Base-by-base conservation (phyloP, 23 red algal genomes). In the Agarophyton chilense region DNA sequence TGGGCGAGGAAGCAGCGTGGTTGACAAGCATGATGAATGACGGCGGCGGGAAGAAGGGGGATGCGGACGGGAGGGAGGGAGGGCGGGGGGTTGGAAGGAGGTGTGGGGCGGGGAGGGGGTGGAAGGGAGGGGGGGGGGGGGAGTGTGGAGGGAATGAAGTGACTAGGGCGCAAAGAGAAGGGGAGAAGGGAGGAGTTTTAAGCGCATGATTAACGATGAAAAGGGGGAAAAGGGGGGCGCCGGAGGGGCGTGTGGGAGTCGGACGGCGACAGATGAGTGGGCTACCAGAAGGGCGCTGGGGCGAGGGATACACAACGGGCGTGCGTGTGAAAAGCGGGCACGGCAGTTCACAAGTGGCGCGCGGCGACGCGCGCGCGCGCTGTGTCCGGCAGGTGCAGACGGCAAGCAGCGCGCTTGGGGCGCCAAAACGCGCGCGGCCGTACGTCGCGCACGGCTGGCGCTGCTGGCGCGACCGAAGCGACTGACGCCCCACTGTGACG, bases 21-120 rank as follows among this genome's bases (percentile, higher is more conserved):
- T 73, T 73, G 22, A 55, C 60, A 41, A 19, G 22, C 82, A 86
- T 86, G 44, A 22, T n/a, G 61, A 31, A n/a, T n/a, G n/a, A 35
- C 9, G 21, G 70, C 29, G 49, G 25, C 4, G 10, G 71, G 21
- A 1, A 19, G 14, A 58, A 43, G 55, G 1, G 50, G 52, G 32
- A 44, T 32, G 53, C 11, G 8, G 6, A 10, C 2, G 82, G 21
- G 82, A 4, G n/a, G 63, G 11, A 38, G 29, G 66, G 44, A 2
- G 54, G 45, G 56, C 4, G 79, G 40, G 54, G 11, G 60, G 60
- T 4, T 29, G 44, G 79, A 9, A 35, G 36, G 21, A 25, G 14
- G 54, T 12, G 55, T 36, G 13, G 52, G 9, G 79, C 0, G 22
- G 79, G 44, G 35, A 13, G 13, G 60, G 79, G 28, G 40, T 7